These are phyloP conservation scores for Stentor roeselii DNA, from an alignment of 73 alveolate genomes.

Conservation along the genomic window DNA sequence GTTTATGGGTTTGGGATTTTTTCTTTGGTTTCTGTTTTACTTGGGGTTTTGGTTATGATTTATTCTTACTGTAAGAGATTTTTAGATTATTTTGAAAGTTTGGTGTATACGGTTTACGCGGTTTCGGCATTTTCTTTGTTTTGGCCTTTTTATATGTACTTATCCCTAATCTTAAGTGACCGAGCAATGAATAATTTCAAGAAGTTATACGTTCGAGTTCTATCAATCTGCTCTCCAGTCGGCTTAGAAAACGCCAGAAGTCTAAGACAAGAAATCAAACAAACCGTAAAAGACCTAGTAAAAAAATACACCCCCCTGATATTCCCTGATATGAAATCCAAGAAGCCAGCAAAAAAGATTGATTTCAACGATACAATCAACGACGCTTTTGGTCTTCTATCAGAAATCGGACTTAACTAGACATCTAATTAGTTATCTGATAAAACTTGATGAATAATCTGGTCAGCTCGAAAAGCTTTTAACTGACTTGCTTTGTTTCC, in stretches of 20 bases:
- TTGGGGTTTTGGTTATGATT: not conserved
- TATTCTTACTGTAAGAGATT: not conserved
- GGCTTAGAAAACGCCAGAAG: not conserved
- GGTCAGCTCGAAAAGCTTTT: no score
- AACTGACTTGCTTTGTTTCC: no score
- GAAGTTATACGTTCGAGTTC: not conserved
- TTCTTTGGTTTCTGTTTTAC: not conserved
- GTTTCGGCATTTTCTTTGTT: not conserved
- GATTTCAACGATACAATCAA: not conserved
- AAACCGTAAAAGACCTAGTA: constrained; percentile 36
- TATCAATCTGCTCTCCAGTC: not conserved
- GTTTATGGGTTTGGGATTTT: not conserved
- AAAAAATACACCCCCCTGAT: not conserved
- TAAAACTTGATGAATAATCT: no score
- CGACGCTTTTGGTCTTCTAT: not conserved
- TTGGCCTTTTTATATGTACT: not conserved
- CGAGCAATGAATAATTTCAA: not conserved
- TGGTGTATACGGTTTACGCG: not conserved
- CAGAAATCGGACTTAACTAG: constrained; percentile 13
- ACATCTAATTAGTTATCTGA: no score
- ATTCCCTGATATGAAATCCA: not conserved
- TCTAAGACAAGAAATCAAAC: constrained; percentile 31
- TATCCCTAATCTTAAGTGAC: not conserved
- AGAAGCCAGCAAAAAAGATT: not conserved
- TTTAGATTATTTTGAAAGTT: not conserved